Base-by-base conservation (phyloP, 2,329 filamentous ascomycete genomes). In the Cordyceps javanica region DNA sequence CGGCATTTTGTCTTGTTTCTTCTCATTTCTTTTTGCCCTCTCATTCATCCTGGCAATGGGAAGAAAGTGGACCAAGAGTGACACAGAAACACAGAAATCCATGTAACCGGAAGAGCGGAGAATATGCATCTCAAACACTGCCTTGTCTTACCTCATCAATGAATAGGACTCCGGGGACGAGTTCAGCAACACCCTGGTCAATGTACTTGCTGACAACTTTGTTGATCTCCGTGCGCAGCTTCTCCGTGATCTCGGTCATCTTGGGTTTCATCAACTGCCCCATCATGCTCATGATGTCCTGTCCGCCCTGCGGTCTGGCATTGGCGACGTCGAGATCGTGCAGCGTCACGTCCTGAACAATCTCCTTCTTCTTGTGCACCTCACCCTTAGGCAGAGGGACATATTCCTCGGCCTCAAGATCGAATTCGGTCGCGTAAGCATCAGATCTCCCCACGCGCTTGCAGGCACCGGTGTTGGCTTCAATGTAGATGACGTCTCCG, bases 211-310 rank as follows among this genome's bases (percentile, higher is more conserved):
- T 96, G 64, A 99, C 94, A 30, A 99, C 93, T 78, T 97, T 97
- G 83, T 99, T 97, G 78, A 99, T 97, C 77, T 99, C 94, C 57
- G 84, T 80, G 60, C 94, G 85, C 68, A 99, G 78, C 79, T 99
- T 99, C 75, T 99, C 94, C 30, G 94, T 99, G 69, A 99, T 97
- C 73, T 99, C 94, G 6, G 94, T 99, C 86, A 97, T 97, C 79
- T 95, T 95, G 61, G 94, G 94, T 82, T 97, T 97, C 91, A 97
- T 97, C 69, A 99, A 77, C 75, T 99, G 94, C 67, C 94, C 94
- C 93, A 99, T 97, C 94, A 99, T 97, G 78, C 92, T 97, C 92
- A 99, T 97, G 64, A 99, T 96, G 73, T 99, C 94, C 79, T 99
- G 94, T 45, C 94, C 94, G 55, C 94, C 94, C 77, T 97, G 91